Evolutionary conservation across 371 early-diverging fungal genomes (phyloP).

Genomic region (Parasitella parasitica): DNA sequence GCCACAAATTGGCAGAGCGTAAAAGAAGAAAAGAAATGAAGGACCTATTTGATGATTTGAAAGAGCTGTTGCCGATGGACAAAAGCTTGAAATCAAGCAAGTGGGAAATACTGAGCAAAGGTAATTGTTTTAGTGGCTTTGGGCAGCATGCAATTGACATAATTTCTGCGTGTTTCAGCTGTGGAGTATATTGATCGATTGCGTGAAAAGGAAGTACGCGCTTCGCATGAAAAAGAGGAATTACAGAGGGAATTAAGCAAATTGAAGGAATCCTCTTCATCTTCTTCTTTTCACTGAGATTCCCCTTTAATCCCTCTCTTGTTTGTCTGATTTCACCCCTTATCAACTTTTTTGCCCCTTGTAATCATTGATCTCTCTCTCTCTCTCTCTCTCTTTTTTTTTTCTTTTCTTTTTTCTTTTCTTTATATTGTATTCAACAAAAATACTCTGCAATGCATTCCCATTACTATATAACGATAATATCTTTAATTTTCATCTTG

Average conservation of each 20-base stretch:
- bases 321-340: conserved; percentile 6
- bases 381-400: background rate
- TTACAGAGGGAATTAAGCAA: conserved; percentile 27
- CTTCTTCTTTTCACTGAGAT: conserved; percentile 3
- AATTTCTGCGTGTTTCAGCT: background rate
- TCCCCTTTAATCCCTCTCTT: background rate
- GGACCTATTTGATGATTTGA: conserved; percentile 74
- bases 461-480: background rate
- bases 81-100: conserved; percentile 70
- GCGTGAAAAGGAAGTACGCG: conserved; percentile 25
- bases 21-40: conserved; percentile 80
- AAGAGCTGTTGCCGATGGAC: conserved; percentile 66
- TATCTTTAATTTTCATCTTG: background rate
- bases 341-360: too few species aligned
- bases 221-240: conserved; percentile 33
- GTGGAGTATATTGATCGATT: conserved; percentile 30
- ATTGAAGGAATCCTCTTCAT: conserved; percentile 10
- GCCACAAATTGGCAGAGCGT: conserved; percentile 78
- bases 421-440: background rate
- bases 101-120: conserved; percentile 79
- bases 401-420: background rate
- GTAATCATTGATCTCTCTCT: conserved; percentile 2
- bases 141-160: background rate
- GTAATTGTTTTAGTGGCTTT: conserved; percentile 17
- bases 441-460: background rate